phyloP scores from a whole-genome alignment of 768 basidiomycete species.

The Royoungia palumana region DNA sequence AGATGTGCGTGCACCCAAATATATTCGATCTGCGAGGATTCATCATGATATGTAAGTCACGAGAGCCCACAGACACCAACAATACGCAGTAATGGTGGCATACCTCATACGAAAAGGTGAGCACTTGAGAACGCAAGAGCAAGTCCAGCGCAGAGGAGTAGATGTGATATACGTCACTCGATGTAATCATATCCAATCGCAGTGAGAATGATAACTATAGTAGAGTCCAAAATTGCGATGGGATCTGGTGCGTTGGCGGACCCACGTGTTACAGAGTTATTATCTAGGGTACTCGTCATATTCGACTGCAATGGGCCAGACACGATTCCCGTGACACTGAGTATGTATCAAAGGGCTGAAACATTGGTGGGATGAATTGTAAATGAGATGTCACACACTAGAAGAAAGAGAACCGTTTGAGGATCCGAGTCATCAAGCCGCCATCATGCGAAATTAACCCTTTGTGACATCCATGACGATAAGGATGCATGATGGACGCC shows the following conservation, averaged over 20 bases:
- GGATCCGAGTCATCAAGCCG: too few species aligned
- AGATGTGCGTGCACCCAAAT: not conserved
- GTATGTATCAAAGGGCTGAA: too few species aligned
- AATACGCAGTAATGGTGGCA: too few species aligned
- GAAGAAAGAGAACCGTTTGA: too few species aligned
- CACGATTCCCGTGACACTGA: not conserved
- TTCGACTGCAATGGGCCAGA: not conserved
- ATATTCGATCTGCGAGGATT: constrained; percentile 3
- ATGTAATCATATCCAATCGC: constrained; percentile 8
- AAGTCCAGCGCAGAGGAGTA: not conserved
- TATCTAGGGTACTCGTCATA: not conserved
- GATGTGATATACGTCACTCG: not conserved
- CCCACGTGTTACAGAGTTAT: constrained; percentile 2
- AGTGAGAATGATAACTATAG: constrained; percentile 2
- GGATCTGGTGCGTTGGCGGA: too few species aligned
- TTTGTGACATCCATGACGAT: too few species aligned
- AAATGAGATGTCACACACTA: too few species aligned
- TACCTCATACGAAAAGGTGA: constrained; percentile 10
- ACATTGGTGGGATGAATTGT: too few species aligned
- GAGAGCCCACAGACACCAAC: too few species aligned
- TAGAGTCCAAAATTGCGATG: not conserved
- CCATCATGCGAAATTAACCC: too few species aligned
- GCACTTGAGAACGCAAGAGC: not conserved
- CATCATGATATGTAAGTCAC: too few species aligned
- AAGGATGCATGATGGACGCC: too few species aligned